Evolutionary conservation across 495 filamentous ascomycete genomes (phyloP).

Genomic region (Apiosordaria backusii): DNA sequence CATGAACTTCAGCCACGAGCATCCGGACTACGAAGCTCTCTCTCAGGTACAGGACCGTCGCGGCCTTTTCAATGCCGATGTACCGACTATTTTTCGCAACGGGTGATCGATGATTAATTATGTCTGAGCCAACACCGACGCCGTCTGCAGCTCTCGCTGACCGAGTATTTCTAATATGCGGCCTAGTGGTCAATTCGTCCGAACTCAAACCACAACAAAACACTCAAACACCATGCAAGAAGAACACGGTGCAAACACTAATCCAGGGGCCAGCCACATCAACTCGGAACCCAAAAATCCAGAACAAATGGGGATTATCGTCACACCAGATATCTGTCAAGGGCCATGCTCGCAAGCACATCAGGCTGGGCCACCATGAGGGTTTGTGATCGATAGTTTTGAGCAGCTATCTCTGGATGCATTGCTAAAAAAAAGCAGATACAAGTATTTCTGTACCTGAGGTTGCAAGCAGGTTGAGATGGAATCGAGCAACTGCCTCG

Average conservation of each 20-base stretch:
- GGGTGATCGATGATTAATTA: neutral
- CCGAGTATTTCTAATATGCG: neutral
- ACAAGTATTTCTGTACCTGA: neutral
- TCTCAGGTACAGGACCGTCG: neutral
- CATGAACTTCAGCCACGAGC: no score
- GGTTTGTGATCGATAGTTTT: no score
- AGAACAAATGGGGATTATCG: neutral
- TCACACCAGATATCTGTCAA: neutral
- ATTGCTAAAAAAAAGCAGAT: neutral
- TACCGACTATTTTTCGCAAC: neutral
- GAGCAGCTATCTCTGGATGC: neutral
- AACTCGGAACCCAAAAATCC: neutral
- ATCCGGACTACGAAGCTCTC: no score
- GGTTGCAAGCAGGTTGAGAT: neutral
- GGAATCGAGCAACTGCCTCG: neutral
- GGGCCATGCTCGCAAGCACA: no score
- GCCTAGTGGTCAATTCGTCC: neutral
- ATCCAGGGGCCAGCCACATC: neutral
- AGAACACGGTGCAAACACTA: neutral
- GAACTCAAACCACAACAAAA: neutral
- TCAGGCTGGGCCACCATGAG: no score
- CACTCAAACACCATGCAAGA: neutral
- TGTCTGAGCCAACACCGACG: neutral
- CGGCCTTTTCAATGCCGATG: neutral
- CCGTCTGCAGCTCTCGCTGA: neutral